Evolutionary conservation across 208 protist genomes (phyloP).

Genomic region (Acanthamoeba triangularis): DNA sequence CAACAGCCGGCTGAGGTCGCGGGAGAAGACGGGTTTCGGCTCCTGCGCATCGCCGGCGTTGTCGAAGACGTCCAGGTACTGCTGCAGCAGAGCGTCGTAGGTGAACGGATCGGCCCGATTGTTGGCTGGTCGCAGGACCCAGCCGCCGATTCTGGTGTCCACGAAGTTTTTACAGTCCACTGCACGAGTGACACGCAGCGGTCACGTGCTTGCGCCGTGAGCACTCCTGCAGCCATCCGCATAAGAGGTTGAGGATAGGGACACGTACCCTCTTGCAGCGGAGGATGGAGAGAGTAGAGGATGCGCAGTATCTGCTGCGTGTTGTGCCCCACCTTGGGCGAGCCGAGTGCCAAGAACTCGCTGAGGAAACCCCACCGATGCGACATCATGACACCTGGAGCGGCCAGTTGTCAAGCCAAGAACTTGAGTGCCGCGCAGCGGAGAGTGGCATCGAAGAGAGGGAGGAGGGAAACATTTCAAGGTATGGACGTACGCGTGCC

Average conservation of each 20-base stretch:
- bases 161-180: not conserved
- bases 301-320: slow-evolving; percentile 26
- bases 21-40: not conserved
- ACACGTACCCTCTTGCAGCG: not conserved
- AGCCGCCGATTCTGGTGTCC: slow-evolving; percentile 44
- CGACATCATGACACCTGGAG: slow-evolving; percentile 1
- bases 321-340: slow-evolving; percentile 22
- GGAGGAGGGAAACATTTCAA: no score
- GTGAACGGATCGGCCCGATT: slow-evolving; percentile 4
- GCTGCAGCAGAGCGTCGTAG: slow-evolving; percentile 31
- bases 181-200: not conserved
- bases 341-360: not conserved
- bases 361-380: not conserved
- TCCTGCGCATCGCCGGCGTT: not conserved
- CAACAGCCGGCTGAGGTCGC: not conserved
- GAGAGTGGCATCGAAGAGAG: not conserved
- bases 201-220: not conserved
- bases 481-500: slow-evolving; percentile 21
- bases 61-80: slow-evolving; percentile 44
- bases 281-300: slow-evolving; percentile 18
- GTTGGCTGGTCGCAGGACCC: slow-evolving; percentile 20
- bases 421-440: not conserved
- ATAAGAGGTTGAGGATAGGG: not conserved
- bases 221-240: no score
- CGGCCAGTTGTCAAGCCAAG: not conserved